phyloP scores from a whole-genome alignment of 768 basidiomycete genomes.

The Amanita pseudoporphyria region DNA sequence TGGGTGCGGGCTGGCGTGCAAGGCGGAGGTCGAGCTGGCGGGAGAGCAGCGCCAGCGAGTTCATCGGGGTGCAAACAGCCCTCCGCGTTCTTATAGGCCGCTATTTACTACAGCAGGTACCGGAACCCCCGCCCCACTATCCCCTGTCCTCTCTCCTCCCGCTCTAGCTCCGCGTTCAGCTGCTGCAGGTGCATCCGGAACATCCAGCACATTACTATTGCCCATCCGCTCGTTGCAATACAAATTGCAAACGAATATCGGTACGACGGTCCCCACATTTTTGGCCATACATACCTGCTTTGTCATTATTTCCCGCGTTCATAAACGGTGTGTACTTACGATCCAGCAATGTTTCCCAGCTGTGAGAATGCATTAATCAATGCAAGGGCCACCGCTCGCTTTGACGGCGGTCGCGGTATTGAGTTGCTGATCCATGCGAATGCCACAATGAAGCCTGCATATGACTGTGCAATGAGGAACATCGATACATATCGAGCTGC shows the following conservation, averaged over 20 bases:
- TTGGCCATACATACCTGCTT: constrained; percentile 56
- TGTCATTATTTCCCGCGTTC: constrained; percentile 6
- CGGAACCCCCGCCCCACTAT: constrained; percentile 33
- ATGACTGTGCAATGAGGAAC: constrained; percentile 77
- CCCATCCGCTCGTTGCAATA: constrained; percentile 44
- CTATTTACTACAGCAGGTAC: constrained; percentile 33
- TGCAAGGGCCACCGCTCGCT: constrained; percentile 76
- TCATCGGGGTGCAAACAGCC: constrained; percentile 37
- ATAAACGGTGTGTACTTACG: constrained; percentile 35
- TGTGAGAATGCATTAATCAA: constrained; percentile 75
- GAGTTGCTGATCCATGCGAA: constrained; percentile 40
- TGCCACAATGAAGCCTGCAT: constrained; percentile 60
- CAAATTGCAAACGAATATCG: constrained; percentile 63
- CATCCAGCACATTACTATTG: constrained; percentile 42
- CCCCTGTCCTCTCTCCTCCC: constrained; percentile 30
- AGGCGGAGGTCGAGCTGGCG: constrained; percentile 72
- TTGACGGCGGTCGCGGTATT: constrained; percentile 68
- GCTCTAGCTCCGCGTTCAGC: constrained; percentile 29
- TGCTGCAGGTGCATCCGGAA: constrained; percentile 32
- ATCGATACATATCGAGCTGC: constrained; percentile 63
- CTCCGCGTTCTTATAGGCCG: no score
- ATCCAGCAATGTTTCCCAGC: constrained; percentile 77
- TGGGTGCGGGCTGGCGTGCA: constrained; percentile 35
- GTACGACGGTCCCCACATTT: constrained; percentile 60
- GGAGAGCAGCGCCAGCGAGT: constrained; percentile 73